Evolutionary conservation across 176 grass and related monocot species (phyloP).

Genomic region (Lolium perenne): DNA sequence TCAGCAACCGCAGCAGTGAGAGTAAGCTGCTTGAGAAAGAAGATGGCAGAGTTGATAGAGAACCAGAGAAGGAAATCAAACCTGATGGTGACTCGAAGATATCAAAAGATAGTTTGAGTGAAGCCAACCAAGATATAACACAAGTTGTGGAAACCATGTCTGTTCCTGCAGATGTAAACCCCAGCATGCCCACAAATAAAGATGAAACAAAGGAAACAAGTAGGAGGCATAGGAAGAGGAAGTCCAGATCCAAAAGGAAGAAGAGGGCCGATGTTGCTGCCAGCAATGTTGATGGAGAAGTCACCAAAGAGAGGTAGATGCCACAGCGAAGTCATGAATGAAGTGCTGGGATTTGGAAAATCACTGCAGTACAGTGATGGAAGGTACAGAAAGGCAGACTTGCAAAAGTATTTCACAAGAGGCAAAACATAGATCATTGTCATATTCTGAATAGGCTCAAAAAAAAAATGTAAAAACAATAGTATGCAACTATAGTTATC

Average conservation of each 20-base stretch:
- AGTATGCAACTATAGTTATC: slow-evolving; percentile 20
- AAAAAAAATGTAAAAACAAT: slow-evolving; percentile 26
- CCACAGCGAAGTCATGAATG: neutral
- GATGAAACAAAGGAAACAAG: slow-evolving; percentile 47
- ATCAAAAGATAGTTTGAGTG: slow-evolving; percentile 39
- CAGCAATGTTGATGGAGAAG: slow-evolving; percentile 29
- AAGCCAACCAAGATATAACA: slow-evolving; percentile 44
- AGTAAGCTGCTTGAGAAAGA: slow-evolving; percentile 59
- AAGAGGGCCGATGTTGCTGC: slow-evolving; percentile 36
- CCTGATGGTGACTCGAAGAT: slow-evolving; percentile 43
- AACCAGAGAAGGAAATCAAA: slow-evolving; percentile 46
- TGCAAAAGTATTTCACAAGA: slow-evolving; percentile 29
- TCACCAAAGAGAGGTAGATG: slow-evolving; percentile 37
- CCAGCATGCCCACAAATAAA: slow-evolving; percentile 40
- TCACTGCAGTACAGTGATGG: neutral
- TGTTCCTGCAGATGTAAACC: slow-evolving; percentile 37
- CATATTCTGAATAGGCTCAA: slow-evolving; percentile 19
- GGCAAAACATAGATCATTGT: slow-evolving; percentile 25
- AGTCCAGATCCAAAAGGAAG: slow-evolving; percentile 53
- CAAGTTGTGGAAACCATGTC: slow-evolving; percentile 21
- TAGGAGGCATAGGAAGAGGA: slow-evolving; percentile 56
- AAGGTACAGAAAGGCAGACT: slow-evolving; percentile 27
- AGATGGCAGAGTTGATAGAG: slow-evolving; percentile 31
- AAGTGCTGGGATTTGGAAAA: slow-evolving; percentile 22
- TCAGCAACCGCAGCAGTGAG: slow-evolving; percentile 38